Evolutionary conservation across 2,329 filamentous ascomycete species (phyloP), one percentile per base, ranked within the genome.

Genomic region (Sphaceloma murrayae): DNA sequence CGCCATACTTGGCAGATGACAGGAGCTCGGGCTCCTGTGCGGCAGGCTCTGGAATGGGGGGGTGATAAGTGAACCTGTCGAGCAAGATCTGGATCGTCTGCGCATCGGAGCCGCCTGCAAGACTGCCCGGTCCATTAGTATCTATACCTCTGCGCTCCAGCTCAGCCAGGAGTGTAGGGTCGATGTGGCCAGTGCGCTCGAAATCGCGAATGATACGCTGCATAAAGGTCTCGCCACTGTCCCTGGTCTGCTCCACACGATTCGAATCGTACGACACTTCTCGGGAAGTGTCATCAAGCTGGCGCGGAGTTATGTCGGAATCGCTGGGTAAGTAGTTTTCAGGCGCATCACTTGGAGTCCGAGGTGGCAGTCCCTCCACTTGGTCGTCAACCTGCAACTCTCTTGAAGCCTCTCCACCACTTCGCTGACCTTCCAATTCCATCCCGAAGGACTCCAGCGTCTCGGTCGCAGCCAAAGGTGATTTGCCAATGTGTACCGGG

Each of bases 21-120:
- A 40, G 56, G 33, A 59, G 48, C 13, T 56, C 52, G 31, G 56
- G 56, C 33, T 54, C 52, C 27, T 47, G 47, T 21, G 50, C 49
- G 11, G 40, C 16, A 8, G 18, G 16, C 16, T n/a, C 31, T 14
- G 5, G 14, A n/a, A 21, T 6, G 27, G 18, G 31, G 3, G 42
- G 42, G 36, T 36, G 42, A 21, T 34, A 45, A 10, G 42, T 29
- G 30, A 62, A 54, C 49, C 57, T 57, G 27, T 60, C 56, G 17
- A 62, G 50, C 27, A 62, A 46, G 36, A 56, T 58, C 36, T 59
- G 54, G 3, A 62, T 52, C 52, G 60, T 59, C 14, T 53, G 49
- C 9, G 56, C 58, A 50, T 62, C 53, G 2, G 59, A 59, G 31
- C 57, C 59, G 18, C 54, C 56, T 6, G 44, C 39, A 10, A 43